Evolutionary conservation across 305 asterid species (phyloP).

Genomic region (Striga hermonthica): DNA sequence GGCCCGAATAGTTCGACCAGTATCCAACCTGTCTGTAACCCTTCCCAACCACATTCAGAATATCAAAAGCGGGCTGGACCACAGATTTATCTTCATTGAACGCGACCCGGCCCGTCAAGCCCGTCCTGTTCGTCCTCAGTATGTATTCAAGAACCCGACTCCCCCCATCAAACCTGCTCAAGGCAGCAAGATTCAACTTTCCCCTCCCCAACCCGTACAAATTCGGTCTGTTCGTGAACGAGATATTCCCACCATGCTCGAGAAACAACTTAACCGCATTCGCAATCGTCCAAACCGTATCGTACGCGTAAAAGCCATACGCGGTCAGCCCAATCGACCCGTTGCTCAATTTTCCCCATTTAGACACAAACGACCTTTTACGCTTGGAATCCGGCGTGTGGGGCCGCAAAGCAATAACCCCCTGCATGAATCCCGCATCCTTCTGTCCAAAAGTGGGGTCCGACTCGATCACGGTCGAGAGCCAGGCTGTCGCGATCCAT

Average conservation of each 20-base stretch:
- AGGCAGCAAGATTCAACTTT: constrained; percentile 26
- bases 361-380: constrained; percentile 37
- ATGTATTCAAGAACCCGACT: constrained; percentile 33
- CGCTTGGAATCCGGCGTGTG: constrained; percentile 43
- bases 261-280: constrained; percentile 44
- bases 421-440: constrained; percentile 36
- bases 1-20: constrained; percentile 61
- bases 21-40: constrained; percentile 48
- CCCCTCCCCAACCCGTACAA: constrained; percentile 29
- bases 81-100: constrained; percentile 46
- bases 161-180: constrained; percentile 48
- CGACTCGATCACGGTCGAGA: constrained; percentile 50
- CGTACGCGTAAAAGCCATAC: constrained; percentile 52
- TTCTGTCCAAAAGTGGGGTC: background rate
- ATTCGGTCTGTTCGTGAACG: constrained; percentile 37
- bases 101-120: constrained; percentile 44
- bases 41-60: constrained; percentile 56
- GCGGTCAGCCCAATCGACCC: constrained; percentile 37
- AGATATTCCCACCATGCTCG: constrained; percentile 37
- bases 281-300: constrained; percentile 59
- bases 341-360: constrained; percentile 35
- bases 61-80: constrained; percentile 49
- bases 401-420: constrained; percentile 42
- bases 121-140: constrained; percentile 41
- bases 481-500: constrained; percentile 68